A percentile compares a stretch with the other conserved stretches of the same genome.
Conservation (phyloP, 768 basidiomycete species). For the Pholiota conissans region DNA sequence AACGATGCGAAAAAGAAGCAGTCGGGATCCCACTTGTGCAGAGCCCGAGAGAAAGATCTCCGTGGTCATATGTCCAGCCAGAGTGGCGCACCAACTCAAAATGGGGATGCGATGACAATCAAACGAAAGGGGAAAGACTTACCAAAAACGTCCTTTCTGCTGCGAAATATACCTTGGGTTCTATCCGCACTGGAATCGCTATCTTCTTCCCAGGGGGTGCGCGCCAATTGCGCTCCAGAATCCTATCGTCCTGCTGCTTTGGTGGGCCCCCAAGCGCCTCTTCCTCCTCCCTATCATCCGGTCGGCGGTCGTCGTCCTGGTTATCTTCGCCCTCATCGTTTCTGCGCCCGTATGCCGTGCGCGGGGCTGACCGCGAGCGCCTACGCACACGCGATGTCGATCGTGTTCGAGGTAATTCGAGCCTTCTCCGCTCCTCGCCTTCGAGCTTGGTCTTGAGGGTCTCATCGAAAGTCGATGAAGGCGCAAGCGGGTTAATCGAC, state of each 20-base stretch:
- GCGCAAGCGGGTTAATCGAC: conserved; percentile 85
- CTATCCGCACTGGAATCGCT: conserved; percentile 91
- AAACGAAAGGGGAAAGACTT: conserved; percentile 31
- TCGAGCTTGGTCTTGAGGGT: conserved; percentile 70
- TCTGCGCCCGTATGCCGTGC: conserved; percentile 11
- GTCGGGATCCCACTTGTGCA: neutral
- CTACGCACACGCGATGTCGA: conserved; percentile 2
- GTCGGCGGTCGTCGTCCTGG: conserved; percentile 27
- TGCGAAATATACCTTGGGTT: conserved; percentile 98
- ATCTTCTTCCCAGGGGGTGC: conserved; percentile 90
- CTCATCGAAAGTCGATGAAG: conserved; percentile 82
- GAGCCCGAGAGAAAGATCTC: neutral
- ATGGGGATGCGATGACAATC: neutral
- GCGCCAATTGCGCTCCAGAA: conserved; percentile 65
- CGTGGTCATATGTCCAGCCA: neutral
- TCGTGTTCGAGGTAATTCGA: conserved; percentile 15
- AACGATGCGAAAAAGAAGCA: neutral
- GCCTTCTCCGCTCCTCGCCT: conserved; percentile 28
- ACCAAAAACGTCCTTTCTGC: conserved; percentile 93
- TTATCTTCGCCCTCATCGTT: conserved; percentile 16
- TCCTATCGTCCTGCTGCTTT: conserved; percentile 40
- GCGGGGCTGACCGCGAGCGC: neutral
- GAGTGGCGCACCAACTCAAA: neutral
- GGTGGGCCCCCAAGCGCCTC: conserved; percentile 29
- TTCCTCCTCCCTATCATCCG: conserved; percentile 43